Conservation (phyloP, 306 rosid species). For the Pachyrhizus erosus region DNA sequence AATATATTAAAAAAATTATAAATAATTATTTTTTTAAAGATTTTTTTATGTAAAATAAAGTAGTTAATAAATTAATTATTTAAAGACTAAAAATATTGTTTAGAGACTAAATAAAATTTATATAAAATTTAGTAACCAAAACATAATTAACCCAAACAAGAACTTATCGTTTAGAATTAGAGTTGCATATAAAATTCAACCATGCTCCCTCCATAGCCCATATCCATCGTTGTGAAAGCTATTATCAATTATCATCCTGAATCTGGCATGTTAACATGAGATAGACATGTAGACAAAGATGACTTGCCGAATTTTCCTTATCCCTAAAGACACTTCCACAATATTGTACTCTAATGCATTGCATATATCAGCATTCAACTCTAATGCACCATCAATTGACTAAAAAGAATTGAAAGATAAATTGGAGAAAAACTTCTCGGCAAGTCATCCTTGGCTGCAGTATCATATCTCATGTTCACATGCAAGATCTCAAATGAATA, state of each 20-base stretch:
- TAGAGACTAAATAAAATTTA: no score
- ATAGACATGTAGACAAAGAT: constrained; percentile 51
- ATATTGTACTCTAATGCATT: not conserved
- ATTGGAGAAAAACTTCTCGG: constrained; percentile 40
- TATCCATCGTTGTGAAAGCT: not conserved
- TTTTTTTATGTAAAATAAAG: no score
- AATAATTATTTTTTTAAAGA: no score
- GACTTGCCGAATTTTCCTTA: constrained; percentile 42
- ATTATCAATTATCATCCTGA: constrained; percentile 26
- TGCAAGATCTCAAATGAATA: constrained; percentile 50
- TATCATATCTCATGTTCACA: constrained; percentile 46
- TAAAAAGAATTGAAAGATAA: not conserved
- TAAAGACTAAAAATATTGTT: no score
- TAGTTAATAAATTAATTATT: no score
- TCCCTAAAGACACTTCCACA: not conserved
- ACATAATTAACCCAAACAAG: no score
- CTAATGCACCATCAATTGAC: no score
- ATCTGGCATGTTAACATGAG: constrained; percentile 50
- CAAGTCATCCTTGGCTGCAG: constrained; percentile 70
- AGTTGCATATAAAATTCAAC: not conserved
- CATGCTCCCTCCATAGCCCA: not conserved
- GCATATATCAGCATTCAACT: not conserved
- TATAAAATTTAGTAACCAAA: no score
- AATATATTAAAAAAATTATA: no score
- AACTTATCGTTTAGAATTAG: not conserved